Evolutionary conservation across 176 grass and related monocot species (phyloP).

Genomic region (Ampelocalamus luodianensis): DNA sequence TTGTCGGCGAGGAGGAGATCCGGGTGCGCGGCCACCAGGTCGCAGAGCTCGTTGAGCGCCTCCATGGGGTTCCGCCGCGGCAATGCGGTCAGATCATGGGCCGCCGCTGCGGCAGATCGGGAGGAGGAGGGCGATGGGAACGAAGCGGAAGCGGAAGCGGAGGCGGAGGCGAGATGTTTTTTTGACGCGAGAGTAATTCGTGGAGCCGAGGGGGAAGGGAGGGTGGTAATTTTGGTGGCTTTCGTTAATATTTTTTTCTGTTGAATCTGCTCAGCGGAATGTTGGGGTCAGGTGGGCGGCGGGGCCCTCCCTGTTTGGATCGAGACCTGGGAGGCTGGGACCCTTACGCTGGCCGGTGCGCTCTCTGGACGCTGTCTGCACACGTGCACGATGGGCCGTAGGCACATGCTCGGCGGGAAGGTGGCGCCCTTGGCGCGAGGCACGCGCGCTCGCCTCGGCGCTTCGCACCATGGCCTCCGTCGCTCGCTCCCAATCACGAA

Average conservation of each 20-base stretch:
- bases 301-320: too few species aligned
- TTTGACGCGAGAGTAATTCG: slow-evolving; percentile 52
- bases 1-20: slow-evolving; percentile 95
- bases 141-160: slow-evolving; percentile 2
- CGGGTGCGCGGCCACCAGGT: slow-evolving; percentile 84
- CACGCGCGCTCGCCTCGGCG: too few species aligned
- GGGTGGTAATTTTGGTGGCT: slow-evolving; percentile 32
- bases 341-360: too few species aligned
- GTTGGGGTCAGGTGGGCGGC: not conserved
- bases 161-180: slow-evolving; percentile 47
- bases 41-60: slow-evolving; percentile 93
- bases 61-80: slow-evolving; percentile 64
- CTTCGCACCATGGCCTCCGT: too few species aligned
- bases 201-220: slow-evolving; percentile 45
- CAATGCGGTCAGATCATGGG: slow-evolving; percentile 62
- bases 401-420: too few species aligned
- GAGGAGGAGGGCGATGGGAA: slow-evolving; percentile 12
- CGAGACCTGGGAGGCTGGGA: too few species aligned
- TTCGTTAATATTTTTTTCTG: slow-evolving; percentile 19
- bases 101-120: slow-evolving; percentile 41
- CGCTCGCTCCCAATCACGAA: too few species aligned
- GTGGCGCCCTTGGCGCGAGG: too few species aligned
- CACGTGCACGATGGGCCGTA: too few species aligned
- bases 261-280: slow-evolving; percentile 30
- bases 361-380: too few species aligned